These are phyloP conservation scores for Spatholobus suberectus DNA, from an alignment of 306 rosid genomes.

Conservation along the genomic window DNA sequence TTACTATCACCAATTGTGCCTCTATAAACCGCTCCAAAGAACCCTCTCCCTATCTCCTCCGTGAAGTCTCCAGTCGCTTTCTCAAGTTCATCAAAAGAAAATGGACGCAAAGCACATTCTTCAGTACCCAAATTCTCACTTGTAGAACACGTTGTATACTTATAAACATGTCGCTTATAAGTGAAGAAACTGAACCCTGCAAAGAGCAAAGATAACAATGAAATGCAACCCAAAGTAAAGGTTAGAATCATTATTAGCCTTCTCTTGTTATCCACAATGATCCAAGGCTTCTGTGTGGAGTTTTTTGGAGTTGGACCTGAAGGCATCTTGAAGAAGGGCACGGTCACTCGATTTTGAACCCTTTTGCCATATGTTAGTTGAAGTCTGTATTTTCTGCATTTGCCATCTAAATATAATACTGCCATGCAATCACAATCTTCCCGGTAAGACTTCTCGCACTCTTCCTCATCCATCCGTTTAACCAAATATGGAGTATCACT, in stretches of 20 bases:
- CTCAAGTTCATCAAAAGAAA: conserved; percentile 46
- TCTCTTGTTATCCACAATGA: conserved; percentile 33
- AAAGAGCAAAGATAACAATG: background rate
- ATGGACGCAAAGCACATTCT: conserved; percentile 43
- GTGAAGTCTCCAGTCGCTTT: conserved; percentile 35
- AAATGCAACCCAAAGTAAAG: conserved; percentile 37
- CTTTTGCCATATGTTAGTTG: conserved; percentile 38
- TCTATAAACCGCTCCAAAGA: conserved; percentile 44
- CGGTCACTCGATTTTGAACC: background rate
- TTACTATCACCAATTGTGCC: conserved; percentile 29
- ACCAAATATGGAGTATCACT: conserved; percentile 10
- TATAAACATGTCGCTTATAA: conserved; percentile 29
- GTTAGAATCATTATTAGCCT: conserved; percentile 14
- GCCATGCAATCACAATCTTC: conserved; percentile 50
- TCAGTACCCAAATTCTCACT: conserved; percentile 24
- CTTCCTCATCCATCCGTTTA: background rate
- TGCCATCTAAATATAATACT: background rate
- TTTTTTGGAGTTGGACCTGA: background rate
- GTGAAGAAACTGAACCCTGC: conserved; percentile 15
- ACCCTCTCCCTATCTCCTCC: conserved; percentile 49
- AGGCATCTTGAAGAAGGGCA: conserved; percentile 38
- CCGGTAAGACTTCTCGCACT: conserved; percentile 34
- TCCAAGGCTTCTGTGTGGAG: background rate
- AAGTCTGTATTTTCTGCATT: conserved; percentile 32
- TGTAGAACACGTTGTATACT: conserved; percentile 13